Base-by-base conservation (phyloP, 2,329 filamentous ascomycete species). In the Aspergillus tubingensis region DNA sequence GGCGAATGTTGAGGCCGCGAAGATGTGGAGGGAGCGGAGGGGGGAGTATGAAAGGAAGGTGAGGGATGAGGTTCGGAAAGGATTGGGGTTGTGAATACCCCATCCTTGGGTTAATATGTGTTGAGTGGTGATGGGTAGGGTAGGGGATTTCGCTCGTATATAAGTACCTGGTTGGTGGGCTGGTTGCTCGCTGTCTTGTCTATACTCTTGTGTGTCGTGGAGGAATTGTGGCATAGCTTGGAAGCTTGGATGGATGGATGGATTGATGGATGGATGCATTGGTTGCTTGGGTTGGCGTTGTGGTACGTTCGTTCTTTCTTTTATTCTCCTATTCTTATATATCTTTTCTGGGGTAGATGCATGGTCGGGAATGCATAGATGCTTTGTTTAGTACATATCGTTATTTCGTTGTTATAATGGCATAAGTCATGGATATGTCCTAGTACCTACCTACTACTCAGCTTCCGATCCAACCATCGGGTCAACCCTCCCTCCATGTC, bases 1-100 rank as follows among this genome's bases (percentile, higher is more conserved):
- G 0, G 94, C 94, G 60, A 98, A 98, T 73, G 91, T 98, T 44
- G 94, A 98, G 80, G 94, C 94, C 0, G 94, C 93, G 60, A 92
- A 95, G 81, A 91, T 96, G 90, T 98, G 94, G 93, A 85, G 94
- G 63, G 93, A 97, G 70, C 83, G 88, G 63, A 85, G 92, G 66
- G 73, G 80, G 19, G 91, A 96, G 74, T 99, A 97, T 79, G 93
- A 97, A 80, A 85, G 86, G 73, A 88, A 88, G 77, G 95, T 99
- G 39, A 85, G 90, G 70, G 89, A 91, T 62, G 90, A 92, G 64
- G 93, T 97, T 43, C 84, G 90, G 72, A 86, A 86, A 72, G 91
- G 89, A 74, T 76, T 96, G 69, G 92, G 92, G 1, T 77, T 96
- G 68, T 92, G 79, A 82, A 57, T 3, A 38, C 27, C 8, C 27